A percentile compares a stretch with the other conserved stretches of the same genome.
Conservation (phyloP, 2,329 filamentous ascomycete species). For the Mycosphaerella arachidis region DNA sequence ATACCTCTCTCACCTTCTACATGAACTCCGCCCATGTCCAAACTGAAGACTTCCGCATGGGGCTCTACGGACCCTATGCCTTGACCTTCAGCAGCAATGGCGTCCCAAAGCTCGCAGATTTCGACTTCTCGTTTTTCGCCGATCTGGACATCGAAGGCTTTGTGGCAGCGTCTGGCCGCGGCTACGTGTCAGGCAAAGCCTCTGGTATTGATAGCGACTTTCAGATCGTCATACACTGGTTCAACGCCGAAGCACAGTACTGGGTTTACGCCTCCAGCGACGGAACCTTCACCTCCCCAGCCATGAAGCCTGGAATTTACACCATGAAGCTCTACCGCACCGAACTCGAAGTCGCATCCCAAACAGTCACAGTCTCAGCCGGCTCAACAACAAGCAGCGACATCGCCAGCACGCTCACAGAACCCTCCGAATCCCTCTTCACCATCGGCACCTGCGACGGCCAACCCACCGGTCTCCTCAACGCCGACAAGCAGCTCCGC, state of each 20-base stretch:
- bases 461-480: conserved; percentile 55
- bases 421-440: conserved; percentile 52
- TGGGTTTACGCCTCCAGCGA: conserved; percentile 54
- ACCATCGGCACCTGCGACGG: conserved; percentile 64
- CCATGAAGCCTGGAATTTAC: conserved; percentile 65
- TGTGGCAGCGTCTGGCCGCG: conserved; percentile 52
- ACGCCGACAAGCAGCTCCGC: conserved; percentile 61
- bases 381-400: conserved; percentile 47
- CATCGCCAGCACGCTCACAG: conserved; percentile 48
- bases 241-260: conserved; percentile 60
- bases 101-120: conserved; percentile 42
- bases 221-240: conserved; percentile 60
- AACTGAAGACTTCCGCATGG: conserved; percentile 59
- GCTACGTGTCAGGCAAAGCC: conserved; percentile 57
- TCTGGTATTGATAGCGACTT: conserved; percentile 52
- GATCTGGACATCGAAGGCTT: conserved; percentile 56
- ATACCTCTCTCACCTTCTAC: conserved; percentile 60
- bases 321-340: conserved; percentile 63
- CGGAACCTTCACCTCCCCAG: conserved; percentile 58
- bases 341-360: conserved; percentile 53
- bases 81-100: conserved; percentile 57
- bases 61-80: conserved; percentile 63
- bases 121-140: conserved; percentile 57
- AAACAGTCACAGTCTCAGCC: conserved; percentile 48
- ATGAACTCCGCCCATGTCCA: conserved; percentile 63